Evolutionary conservation across 176 grass and related monocot species (phyloP), one percentile per base, ranked within the genome.

Genomic region (Bothriochloa decipiens): DNA sequence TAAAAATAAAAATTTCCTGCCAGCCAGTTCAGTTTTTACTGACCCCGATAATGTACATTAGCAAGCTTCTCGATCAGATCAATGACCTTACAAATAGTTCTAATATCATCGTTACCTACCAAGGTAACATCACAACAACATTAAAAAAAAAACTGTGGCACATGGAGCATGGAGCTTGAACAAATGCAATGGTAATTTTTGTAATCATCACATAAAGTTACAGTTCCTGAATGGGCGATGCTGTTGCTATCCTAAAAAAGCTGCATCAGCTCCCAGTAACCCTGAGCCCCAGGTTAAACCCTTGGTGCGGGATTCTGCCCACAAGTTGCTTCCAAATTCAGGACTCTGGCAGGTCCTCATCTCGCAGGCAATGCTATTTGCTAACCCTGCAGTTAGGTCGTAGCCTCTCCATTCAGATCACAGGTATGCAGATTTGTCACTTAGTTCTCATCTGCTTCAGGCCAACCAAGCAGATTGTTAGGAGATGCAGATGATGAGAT

Each of bases 371-470:
- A 57, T 82, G 57, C 33, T 75, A 60, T 74, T 42, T 81, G 49
- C 88, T 79, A 75, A 50, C 41, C 79, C 75, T 75, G 68, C 22
- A 68, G 28, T 80, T 86, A 46, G 45, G 72, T 74, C 37, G 75
- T 74, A 52, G 8, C 80, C 47, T 80, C 69, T 85, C 69, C 41
- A 49, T 36, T 62, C 32, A 76, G 41, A 69, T 74, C 81, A 75
- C 14, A 80, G 14, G 9, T 77, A 65, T 62, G 28, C 3, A 72
- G 67, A 66, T 8, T 45, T 41, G 11, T 70, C 77, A 80, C 76
- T 87, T 83, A 82, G 75, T 80, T 87, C 62, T 87, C 85, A 91
- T 65, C 89, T 80, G 85, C 40, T 75, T 75, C 76, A 70, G 81
- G 64, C 8, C 52, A 76, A 90, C 2, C 63, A 70, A 42, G 39